Base-by-base conservation (phyloP, 2,329 filamentous ascomycete genomes). In the Arthrocladium fulminans region DNA sequence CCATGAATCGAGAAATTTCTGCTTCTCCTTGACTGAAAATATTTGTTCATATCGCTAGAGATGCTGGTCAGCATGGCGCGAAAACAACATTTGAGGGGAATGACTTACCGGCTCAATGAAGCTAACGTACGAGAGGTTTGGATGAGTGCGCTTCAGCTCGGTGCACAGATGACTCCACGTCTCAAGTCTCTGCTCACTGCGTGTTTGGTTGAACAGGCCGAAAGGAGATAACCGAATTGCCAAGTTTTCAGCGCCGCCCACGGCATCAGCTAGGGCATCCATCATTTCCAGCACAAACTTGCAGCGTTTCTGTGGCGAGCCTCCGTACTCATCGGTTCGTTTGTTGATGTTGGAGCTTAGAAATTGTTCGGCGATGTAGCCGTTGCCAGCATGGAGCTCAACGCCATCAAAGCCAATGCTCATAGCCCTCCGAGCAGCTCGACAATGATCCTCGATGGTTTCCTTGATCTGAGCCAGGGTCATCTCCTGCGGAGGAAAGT, bases 291-390 rank as follows among this genome's bases (percentile, higher is more conserved):
- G 59, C 1, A 69, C 71, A 54, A 84, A 82, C 3, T 67, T 70
- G 51, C 71, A 74, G 12, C 73, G 67, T 49, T 74, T 74, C 57
- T 74, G 68, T 1, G 74, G 63, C 2, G 64, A 69, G 4, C 74
- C 75, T 8, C 75, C 74, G 52, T 73, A 77, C 9, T 63, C 60
- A 54, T 78, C 73, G 1, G 67, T 72, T 20, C 74, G 64, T 52
- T 65, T 65, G 59, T 77, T 78, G 52, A 68, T 63, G 27, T 67
- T 72, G 35, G 71, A 70, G 51, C 73, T 71, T 3, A 72, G 58
- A 57, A 77, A 77, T 51, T 77, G 73, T 53, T 77, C 74, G 1
- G 71, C 65, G 4, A 77, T 63, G 50, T 77, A 76, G 2, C 73
- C 51, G 50, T 76, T 75, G 3, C 61, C 70, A 2, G 60, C 63